Conservation (phyloP, 495 filamentous ascomycete genomes). For the Pseudevernia furfuracea region DNA sequence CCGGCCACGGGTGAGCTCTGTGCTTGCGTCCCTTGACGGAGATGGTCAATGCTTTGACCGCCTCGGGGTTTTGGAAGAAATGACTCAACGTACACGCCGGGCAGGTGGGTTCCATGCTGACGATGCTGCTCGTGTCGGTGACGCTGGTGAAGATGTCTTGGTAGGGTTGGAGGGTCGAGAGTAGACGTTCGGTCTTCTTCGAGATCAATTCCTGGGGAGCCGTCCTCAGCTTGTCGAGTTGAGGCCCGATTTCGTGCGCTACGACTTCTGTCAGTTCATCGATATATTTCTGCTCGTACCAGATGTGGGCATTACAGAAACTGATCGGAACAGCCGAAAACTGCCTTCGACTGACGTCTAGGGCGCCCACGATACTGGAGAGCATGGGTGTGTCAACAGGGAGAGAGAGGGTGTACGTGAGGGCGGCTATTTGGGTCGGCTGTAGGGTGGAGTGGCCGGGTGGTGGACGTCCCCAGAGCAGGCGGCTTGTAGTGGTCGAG, state of each 20-base stretch:
- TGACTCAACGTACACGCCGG: slow-evolving; percentile 5
- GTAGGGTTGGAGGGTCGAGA: slow-evolving; percentile 3
- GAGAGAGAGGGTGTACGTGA: slow-evolving; percentile 7
- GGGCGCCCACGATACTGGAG: background rate
- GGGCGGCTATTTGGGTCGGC: background rate
- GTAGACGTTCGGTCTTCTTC: background rate
- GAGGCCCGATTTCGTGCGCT: slow-evolving; percentile 6
- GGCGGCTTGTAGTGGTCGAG: background rate
- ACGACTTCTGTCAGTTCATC: slow-evolving; percentile 1
- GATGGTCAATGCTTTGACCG: background rate
- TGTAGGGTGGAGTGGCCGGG: background rate
- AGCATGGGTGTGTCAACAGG: background rate
- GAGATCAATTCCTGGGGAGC: background rate
- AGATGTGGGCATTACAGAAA: slow-evolving; percentile 8
- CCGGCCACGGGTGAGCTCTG: background rate
- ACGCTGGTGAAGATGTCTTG: background rate
- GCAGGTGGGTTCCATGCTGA: slow-evolving; percentile 3
- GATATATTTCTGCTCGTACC: slow-evolving; percentile 2
- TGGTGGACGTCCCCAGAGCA: slow-evolving; percentile 7
- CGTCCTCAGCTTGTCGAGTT: background rate
- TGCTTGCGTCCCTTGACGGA: slow-evolving; percentile 9
- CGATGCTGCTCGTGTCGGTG: background rate
- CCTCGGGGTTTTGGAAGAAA: slow-evolving; percentile 1
- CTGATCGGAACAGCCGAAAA: background rate
- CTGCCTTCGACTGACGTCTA: background rate